Evolutionary conservation across 148 eudicot genomes (phyloP).

Genomic region (Fallopia convolvulus): DNA sequence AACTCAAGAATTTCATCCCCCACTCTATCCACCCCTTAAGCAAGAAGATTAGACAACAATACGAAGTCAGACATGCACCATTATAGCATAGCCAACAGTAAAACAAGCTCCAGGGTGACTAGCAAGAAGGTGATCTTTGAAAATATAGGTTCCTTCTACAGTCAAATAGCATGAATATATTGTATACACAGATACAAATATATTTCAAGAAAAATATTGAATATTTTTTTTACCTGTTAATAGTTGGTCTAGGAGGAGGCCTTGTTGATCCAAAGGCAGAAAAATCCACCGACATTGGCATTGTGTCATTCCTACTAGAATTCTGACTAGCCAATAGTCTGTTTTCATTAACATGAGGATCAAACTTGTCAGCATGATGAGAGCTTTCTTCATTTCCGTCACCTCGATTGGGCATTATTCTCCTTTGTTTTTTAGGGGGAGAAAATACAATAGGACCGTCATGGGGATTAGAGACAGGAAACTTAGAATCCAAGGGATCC

Average conservation of each 20-base stretch:
- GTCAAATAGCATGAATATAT: not conserved
- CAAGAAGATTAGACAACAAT: too few species aligned
- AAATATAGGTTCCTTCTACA: not conserved
- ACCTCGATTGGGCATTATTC: constrained; percentile 68
- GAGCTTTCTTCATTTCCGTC: constrained; percentile 59
- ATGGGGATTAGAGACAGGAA: constrained; percentile 40
- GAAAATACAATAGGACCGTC: constrained; percentile 92
- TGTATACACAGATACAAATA: not conserved
- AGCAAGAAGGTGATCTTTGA: constrained; percentile 1
- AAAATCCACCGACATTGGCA: constrained; percentile 86
- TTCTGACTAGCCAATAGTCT: constrained; percentile 43
- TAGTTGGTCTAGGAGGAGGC: constrained; percentile 85
- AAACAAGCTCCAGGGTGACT: not conserved
- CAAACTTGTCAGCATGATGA: constrained; percentile 43
- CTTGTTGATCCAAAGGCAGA: constrained; percentile 55
- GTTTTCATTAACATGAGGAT: constrained; percentile 44
- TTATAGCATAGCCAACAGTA: not conserved
- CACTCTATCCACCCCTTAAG: too few species aligned
- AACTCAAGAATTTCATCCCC: too few species aligned
- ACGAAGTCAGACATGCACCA: too few species aligned
- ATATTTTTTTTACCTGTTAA: constrained; percentile 58
- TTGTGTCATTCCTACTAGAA: constrained; percentile 41
- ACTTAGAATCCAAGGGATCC: constrained; percentile 36
- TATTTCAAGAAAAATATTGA: not conserved
- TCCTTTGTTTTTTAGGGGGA: constrained; percentile 85